Evolutionary conservation across 768 basidiomycete species (phyloP), one percentile per base, ranked within the genome.

Genomic region (Collybia nuda): DNA sequence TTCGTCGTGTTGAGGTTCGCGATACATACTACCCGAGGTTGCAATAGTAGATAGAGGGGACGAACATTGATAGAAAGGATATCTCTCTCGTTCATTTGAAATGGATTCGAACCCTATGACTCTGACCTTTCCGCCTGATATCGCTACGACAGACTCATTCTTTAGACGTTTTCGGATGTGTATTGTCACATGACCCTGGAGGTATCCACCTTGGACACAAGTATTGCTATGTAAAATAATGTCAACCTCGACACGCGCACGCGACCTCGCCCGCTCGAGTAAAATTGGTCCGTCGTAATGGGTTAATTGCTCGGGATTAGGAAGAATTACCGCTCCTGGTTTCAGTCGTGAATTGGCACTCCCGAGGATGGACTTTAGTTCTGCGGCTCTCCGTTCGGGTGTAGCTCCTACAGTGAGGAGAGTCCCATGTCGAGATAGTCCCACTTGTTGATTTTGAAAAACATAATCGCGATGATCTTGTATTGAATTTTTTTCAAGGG

Each of bases 21-120:
- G 62, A 57, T 72, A 79, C 40, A 82, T 61, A 38, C 61, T 65
- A 40, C 69, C 70, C 55, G 73, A 73, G 42, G 68, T 70, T 38
- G 73, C 74, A 28, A 81, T 72, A 17, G 70, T 67, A 5, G 81
- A 71, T 12, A 91, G 68, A 21, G 73, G 66, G 7, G 76, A 71
- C 6, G 86, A 82, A 62, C 79, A 80, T 57, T 93, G 90, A 63
- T 89, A 95, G 67, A 97, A 96, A 11, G 86, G 84, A 63, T 89
- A 83, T 14, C 86, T 75, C n/a, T 78, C 74, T 21, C 78, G 74
- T 48, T 79, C 72, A 40, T 76, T 71, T 0, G 79, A 71, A 38
- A 83, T 75, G 38, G 81, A 84, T 70, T 96, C 94, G 63, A 93
- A 93, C 3, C 94, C 93, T 46, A 95, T 77, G 18, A 94, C 75